phyloP scores from a whole-genome alignment of 1,139 yeast species.

The Pichia sp. region DNA sequence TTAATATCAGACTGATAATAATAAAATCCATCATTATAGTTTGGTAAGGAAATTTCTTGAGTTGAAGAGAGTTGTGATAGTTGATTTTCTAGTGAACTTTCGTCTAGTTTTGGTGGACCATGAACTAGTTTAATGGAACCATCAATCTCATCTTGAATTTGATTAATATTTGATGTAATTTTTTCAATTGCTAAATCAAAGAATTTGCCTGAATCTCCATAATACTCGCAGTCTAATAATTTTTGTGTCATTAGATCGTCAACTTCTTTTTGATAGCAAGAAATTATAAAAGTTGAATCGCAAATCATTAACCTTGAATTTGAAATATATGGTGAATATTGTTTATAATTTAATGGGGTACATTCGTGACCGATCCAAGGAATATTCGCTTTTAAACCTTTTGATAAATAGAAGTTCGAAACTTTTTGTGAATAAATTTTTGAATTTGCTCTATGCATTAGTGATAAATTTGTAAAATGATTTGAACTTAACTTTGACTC shows the following conservation, averaged over 20 bases:
- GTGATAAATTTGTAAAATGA: conserved; percentile 52
- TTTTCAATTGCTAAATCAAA: conserved; percentile 50
- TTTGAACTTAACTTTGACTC: conserved; percentile 47
- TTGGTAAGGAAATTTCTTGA: conserved; percentile 5
- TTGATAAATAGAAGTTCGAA: conserved; percentile 20
- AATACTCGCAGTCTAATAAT: conserved; percentile 52
- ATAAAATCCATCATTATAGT: conserved; percentile 13
- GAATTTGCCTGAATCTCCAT: conserved; percentile 54
- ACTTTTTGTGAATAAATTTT: conserved; percentile 60
- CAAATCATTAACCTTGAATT: conserved; percentile 63
- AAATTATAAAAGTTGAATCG: conserved; percentile 44
- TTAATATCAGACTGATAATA: conserved; percentile 34
- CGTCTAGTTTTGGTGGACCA: conserved; percentile 1
- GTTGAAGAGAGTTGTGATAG: conserved; percentile 28
- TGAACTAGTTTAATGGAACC: background rate
- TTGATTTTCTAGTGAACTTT: background rate
- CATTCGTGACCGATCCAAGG: conserved; percentile 35
- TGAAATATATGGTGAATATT: conserved; percentile 30
- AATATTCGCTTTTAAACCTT: conserved; percentile 30
- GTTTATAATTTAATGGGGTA: conserved; percentile 20
- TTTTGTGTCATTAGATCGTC: conserved; percentile 39
- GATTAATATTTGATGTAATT: conserved; percentile 42
- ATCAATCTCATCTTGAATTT: conserved; percentile 13
- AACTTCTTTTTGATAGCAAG: conserved; percentile 55
- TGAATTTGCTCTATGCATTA: conserved; percentile 66